Evolutionary conservation across 768 basidiomycete genomes (phyloP).

Genomic region (Collybia sordida): DNA sequence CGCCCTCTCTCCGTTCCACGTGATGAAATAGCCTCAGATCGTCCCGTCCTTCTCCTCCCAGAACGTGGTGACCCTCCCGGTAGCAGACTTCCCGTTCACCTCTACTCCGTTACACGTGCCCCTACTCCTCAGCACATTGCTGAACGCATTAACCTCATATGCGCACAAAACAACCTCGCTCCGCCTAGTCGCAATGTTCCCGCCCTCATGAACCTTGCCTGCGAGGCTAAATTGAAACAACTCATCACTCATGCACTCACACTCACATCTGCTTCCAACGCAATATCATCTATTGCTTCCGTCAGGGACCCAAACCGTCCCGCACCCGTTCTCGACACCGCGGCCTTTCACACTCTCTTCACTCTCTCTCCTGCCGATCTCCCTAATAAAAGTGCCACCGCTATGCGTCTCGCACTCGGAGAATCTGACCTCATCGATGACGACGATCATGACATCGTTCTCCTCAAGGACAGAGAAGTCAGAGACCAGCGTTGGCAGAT

Average conservation of each 20-base stretch:
- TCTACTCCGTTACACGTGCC: slow-evolving; percentile 71
- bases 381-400: slow-evolving; percentile 78
- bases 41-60: slow-evolving; percentile 60
- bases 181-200: slow-evolving; percentile 63
- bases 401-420: slow-evolving; percentile 64
- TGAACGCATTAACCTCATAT: slow-evolving; percentile 80
- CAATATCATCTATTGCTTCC: slow-evolving; percentile 73
- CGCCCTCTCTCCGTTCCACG: slow-evolving; percentile 42
- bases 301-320: slow-evolving; percentile 38
- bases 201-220: slow-evolving; percentile 72
- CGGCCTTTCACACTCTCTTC: slow-evolving; percentile 77
- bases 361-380: slow-evolving; percentile 74
- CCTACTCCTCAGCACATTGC: slow-evolving; percentile 76
- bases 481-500: slow-evolving; percentile 77
- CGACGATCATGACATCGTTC: slow-evolving; percentile 46
- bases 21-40: slow-evolving; percentile 72
- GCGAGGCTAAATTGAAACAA: slow-evolving; percentile 83
- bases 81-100: slow-evolving; percentile 66
- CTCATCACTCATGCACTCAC: slow-evolving; percentile 80
- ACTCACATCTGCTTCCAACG: slow-evolving; percentile 72
- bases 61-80: slow-evolving; percentile 75
- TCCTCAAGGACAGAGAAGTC: slow-evolving; percentile 64
- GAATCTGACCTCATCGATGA: slow-evolving; percentile 53
- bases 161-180: slow-evolving; percentile 70
- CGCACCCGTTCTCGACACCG: slow-evolving; percentile 55